Percentiles rank a stretch among this genome's conserved stretches.
Conservation (phyloP, 805 yeast genomes). For the Metschnikowia anglica region DNA sequence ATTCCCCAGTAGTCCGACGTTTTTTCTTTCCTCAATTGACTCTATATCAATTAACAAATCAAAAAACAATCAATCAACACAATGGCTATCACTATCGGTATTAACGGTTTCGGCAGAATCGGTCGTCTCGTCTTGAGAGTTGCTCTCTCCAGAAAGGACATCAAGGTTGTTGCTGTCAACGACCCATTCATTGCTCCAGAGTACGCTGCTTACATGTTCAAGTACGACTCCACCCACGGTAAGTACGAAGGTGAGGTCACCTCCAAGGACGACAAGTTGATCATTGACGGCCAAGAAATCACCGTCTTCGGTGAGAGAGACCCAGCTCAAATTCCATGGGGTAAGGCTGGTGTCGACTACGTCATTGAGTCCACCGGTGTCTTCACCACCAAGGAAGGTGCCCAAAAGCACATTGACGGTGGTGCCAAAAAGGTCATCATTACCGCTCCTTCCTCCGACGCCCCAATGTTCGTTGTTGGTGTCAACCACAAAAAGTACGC, state of each 20-base stretch:
- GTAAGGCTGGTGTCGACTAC: conserved; percentile 73
- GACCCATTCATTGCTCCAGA: conserved; percentile 89
- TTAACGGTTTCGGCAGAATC: conserved; percentile 93
- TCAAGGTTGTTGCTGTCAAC: conserved; percentile 83
- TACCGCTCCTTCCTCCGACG: conserved; percentile 92
- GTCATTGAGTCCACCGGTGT: conserved; percentile 95
- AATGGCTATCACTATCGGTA: conserved; percentile 75
- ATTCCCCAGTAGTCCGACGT: background rate
- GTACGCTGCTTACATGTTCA: conserved; percentile 93
- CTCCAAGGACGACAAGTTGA: conserved; percentile 54
- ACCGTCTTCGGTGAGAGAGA: conserved; percentile 76
- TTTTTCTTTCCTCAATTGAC: conserved; percentile 14
- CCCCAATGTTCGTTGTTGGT: conserved; percentile 94
- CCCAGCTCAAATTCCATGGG: conserved; percentile 90
- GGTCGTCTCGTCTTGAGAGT: conserved; percentile 88
- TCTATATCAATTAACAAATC: conserved; percentile 2
- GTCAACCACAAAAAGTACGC: conserved; percentile 80
- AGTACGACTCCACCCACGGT: conserved; percentile 94
- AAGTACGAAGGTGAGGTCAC: conserved; percentile 72
- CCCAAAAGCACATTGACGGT: conserved; percentile 78
- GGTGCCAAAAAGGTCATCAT: conserved; percentile 95
- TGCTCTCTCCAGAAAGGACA: conserved; percentile 70
- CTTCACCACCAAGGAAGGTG: conserved; percentile 79
- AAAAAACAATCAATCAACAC: conserved; percentile 12
- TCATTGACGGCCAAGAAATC: conserved; percentile 69